These are phyloP conservation scores for Pharnaceum exiguum DNA, from an alignment of 148 eudicot genomes.

Conservation along the genomic window DNA sequence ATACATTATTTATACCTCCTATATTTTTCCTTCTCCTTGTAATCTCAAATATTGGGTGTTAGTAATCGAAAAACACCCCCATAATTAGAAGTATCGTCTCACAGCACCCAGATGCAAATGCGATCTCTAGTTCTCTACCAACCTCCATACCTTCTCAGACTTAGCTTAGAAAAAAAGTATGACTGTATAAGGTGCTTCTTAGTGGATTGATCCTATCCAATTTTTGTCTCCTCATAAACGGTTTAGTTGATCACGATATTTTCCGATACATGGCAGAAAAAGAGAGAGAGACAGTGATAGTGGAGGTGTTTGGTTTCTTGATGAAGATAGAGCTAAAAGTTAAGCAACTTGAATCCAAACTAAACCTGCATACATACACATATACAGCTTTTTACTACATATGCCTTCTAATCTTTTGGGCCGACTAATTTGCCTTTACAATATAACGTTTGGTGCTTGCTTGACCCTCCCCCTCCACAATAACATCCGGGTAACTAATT, in stretches of 20 bases:
- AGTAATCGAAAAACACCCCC: no score
- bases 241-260: conserved; percentile 3
- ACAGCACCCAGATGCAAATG: no score
- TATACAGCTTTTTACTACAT: conserved; percentile 4
- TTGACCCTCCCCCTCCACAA: conserved; percentile 3
- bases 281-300: conserved; percentile 25
- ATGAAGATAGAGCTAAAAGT: conserved; percentile 20
- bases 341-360: conserved; percentile 20
- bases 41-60: no score
- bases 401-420: conserved; percentile 19
- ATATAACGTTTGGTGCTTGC: conserved; percentile 5
- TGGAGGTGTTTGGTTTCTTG: conserved; percentile 17
- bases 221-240: conserved; percentile 23
- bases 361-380: conserved; percentile 9
- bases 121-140: no score
- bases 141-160: no score
- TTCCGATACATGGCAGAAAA: no score
- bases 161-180: not conserved
- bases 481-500: not conserved
- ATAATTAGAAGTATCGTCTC: no score
- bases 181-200: not conserved
- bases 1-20: no score
- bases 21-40: no score
- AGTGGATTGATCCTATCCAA: conserved; percentile 20
- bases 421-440: conserved; percentile 16